Evolutionary conservation across 2,329 filamentous ascomycete species (phyloP), one percentile per base, ranked within the genome.

Genomic region (Fusarium ambrosium): DNA sequence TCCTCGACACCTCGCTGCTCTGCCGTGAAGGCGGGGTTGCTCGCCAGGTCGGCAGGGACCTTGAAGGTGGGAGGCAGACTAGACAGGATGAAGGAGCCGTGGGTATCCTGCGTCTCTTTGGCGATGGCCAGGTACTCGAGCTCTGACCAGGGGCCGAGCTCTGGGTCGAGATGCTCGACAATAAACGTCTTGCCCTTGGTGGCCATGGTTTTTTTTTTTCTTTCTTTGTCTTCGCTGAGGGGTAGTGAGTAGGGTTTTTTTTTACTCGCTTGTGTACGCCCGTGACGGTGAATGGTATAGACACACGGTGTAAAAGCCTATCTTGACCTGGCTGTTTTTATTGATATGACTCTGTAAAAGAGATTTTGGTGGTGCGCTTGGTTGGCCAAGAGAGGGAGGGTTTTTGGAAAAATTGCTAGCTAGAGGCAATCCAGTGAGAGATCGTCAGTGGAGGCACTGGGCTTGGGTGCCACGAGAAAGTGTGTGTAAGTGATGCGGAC

Each of bases 81-180:
- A 36, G 95, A 97, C 68, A 98, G 90, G 76, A 94, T 90, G 82
- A 98, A 98, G 62, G 87, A 87, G 65, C 92, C 90, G 37, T 90
- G 89, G 4, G 90, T 85, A 27, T 88, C 88, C 72, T 91, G 86
- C 62, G 93, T 95, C 86, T 99, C 97, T 70, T 89, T 87, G 62
- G 95, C 95, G 81, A 99, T 98, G 80, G 93, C 90, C 65, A 91
- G 87, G 86, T 99, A 99, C 86, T 99, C 97, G 63, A 98, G 90
- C 74, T 94, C 92, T 27, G 97, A 98, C 97, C 97, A 99, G 45
- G 91, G 90, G 37, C 97, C 97, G 34, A 99, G 89, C 84, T 99
- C 97, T 45, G 94, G 92, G 85, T 99, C 97, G 75, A 99, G 92
- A 84, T 99, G 96, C 87, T 98, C 96, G 78, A 98, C 95, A 79